A percentile compares a stretch with the other conserved stretches of the same genome.
Conservation (phyloP, 192 early-diverging fungal species). For the Geosiphon pyriformis region DNA sequence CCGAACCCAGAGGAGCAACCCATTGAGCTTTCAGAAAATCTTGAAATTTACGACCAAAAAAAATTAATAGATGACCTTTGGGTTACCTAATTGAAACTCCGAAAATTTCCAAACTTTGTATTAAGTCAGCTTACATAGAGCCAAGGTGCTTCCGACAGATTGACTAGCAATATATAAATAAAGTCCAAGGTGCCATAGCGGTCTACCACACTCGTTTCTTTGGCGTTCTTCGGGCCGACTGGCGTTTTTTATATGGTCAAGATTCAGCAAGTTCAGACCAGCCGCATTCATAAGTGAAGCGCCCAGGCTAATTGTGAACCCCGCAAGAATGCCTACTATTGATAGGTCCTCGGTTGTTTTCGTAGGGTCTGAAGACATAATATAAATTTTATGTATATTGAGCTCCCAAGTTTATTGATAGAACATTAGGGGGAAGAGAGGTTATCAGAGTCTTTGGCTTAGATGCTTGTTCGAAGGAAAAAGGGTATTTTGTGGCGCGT, state of each 20-base stretch:
- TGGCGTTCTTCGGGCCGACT: slow-evolving; percentile 31
- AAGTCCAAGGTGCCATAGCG: slow-evolving; percentile 54
- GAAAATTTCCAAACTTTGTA: too few relatives aligned
- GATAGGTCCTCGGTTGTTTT: too few relatives aligned
- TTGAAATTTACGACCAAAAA: slow-evolving; percentile 12
- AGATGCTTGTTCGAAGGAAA: too few relatives aligned
- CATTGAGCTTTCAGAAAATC: slow-evolving; percentile 60
- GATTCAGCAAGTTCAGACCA: slow-evolving; percentile 51
- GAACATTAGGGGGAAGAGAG: too few relatives aligned
- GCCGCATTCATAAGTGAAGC: slow-evolving; percentile 48
- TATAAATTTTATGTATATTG: too few relatives aligned
- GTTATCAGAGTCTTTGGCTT: too few relatives aligned
- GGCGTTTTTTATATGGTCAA: slow-evolving; percentile 51
- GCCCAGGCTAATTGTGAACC: slow-evolving; percentile 38
- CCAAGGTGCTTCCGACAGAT: slow-evolving; percentile 49
- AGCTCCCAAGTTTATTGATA: too few relatives aligned
- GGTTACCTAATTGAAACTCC: not conserved
- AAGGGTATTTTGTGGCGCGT: too few relatives aligned
- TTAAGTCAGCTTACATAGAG: slow-evolving; percentile 44
- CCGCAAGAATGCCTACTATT: slow-evolving; percentile 37
- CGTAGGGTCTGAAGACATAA: too few relatives aligned
- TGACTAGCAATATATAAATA: slow-evolving; percentile 51
- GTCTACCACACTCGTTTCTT: slow-evolving; percentile 51
- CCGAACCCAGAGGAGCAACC: slow-evolving; percentile 52
- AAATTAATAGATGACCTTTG: not conserved